A percentile compares a stretch with the other conserved stretches of the same genome.
These are phyloP conservation scores for Diaporthe vaccinii DNA, from an alignment of 2,329 filamentous ascomycete genomes.

Conservation along the genomic window DNA sequence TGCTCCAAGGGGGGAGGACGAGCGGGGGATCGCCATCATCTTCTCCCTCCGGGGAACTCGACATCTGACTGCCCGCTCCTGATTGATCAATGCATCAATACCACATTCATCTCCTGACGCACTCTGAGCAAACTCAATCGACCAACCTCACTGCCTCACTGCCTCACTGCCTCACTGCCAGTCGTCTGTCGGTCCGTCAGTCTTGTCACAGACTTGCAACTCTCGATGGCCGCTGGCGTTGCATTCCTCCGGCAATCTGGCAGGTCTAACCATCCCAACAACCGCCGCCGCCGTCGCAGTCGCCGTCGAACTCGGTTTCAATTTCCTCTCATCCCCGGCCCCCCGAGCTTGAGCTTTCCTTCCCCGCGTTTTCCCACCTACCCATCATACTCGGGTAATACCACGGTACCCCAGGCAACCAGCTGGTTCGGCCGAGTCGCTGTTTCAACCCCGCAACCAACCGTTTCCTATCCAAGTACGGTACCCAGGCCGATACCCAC, in stretches of 20 bases:
- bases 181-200: not conserved
- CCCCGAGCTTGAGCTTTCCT: conserved; percentile 17
- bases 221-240: conserved; percentile 23
- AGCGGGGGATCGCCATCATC: not conserved
- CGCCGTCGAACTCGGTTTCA: not conserved
- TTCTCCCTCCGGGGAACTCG: not conserved
- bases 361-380: conserved; percentile 10
- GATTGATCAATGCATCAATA: conserved; percentile 24
- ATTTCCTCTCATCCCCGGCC: not conserved
- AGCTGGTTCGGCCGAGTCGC: conserved; percentile 18
- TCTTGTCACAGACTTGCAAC: conserved; percentile 7
- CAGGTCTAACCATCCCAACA: not conserved
- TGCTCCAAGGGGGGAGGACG: not conserved
- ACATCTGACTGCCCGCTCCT: conserved; percentile 3
- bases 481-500: not conserved
- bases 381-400: no score
- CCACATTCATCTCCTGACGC: conserved; percentile 11
- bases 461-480: not conserved
- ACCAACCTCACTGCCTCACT: not conserved
- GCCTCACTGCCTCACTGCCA: not conserved
- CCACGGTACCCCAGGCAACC: conserved; percentile 7
- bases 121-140: conserved; percentile 27
- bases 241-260: conserved; percentile 8
- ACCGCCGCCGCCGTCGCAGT: not conserved
- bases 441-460: conserved; percentile 18